Evolutionary conservation across 1,284 basidiomycete species (phyloP).

Genomic region (Cutaneotrichosporon arboriforme): DNA sequence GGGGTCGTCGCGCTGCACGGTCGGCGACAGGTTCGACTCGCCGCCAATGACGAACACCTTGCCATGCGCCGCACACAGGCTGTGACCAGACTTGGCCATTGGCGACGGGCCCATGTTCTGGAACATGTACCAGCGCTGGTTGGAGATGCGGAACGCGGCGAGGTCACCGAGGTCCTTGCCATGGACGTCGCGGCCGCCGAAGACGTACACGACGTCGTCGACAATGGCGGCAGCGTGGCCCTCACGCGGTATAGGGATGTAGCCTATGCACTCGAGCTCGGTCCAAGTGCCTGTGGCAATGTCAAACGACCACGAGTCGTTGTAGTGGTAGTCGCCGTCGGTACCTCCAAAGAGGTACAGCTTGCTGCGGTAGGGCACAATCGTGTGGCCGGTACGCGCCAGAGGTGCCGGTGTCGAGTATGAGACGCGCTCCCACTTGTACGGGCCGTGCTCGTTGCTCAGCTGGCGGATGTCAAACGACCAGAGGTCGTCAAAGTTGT

Average conservation of each 20-base stretch:
- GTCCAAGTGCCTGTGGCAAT: constrained; percentile 76
- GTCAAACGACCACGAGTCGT: constrained; percentile 98
- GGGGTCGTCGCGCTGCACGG: constrained; percentile 68
- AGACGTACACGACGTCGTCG: constrained; percentile 96
- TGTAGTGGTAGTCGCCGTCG: constrained; percentile 97
- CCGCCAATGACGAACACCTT: constrained; percentile 91
- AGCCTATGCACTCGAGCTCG: constrained; percentile 94
- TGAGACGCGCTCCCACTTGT: constrained; percentile 60
- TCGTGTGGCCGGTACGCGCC: constrained; percentile 84
- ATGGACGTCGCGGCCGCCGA: constrained; percentile 94
- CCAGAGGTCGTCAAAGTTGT: constrained; percentile 95
- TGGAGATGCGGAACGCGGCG: constrained; percentile 93
- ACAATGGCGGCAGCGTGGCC: constrained; percentile 95
- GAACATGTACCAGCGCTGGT: constrained; percentile 91
- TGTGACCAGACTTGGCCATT: constrained; percentile 84
- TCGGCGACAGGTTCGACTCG: constrained; percentile 58
- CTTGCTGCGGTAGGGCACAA: constrained; percentile 76
- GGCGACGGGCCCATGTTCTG: constrained; percentile 98
- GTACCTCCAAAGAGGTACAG: constrained; percentile 97
- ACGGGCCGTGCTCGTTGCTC: constrained; percentile 37
- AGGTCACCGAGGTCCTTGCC: constrained; percentile 94
- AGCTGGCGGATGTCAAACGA: constrained; percentile 86
- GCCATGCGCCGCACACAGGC: constrained; percentile 83
- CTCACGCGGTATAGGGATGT: constrained; percentile 92
- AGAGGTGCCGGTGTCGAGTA: constrained; percentile 15